These are phyloP conservation scores for Aspergillus carbonarius DNA, from an alignment of 2,329 filamentous ascomycete species.

Conservation along the genomic window DNA sequence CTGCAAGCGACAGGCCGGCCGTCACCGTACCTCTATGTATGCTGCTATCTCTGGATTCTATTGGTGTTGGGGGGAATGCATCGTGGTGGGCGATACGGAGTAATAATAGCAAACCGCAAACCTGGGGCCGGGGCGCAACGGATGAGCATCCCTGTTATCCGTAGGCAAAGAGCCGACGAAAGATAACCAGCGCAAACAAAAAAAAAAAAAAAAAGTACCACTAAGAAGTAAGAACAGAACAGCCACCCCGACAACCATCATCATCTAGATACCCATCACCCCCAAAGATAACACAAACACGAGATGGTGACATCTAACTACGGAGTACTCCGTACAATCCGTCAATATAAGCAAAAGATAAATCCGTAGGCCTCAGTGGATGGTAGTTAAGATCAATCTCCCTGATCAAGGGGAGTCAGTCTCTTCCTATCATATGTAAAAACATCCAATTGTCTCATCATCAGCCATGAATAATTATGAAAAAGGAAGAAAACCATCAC, in stretches of 20 bases:
- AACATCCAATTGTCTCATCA: slow-evolving; percentile 46
- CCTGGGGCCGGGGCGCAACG: neutral
- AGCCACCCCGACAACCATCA: neutral
- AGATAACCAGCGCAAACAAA: neutral
- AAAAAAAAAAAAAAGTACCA: slow-evolving; percentile 4
- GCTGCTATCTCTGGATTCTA: neutral
- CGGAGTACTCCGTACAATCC: too few relatives aligned
- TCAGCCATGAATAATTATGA: slow-evolving; percentile 30
- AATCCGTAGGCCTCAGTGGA: slow-evolving; percentile 40
- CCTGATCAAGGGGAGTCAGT: slow-evolving; percentile 40
- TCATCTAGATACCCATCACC: too few relatives aligned
- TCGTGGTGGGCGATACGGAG: neutral
- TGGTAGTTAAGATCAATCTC: slow-evolving; percentile 43
- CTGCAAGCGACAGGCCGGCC: neutral
- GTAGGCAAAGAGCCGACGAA: neutral
- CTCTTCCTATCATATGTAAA: slow-evolving; percentile 49
- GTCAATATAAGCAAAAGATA: slow-evolving; percentile 11
- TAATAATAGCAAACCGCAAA: neutral
- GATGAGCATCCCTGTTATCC: neutral
- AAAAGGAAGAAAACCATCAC: slow-evolving; percentile 11
- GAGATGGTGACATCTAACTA: too few relatives aligned
- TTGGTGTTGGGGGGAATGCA: neutral
- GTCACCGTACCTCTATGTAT: neutral
- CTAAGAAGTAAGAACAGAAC: neutral
- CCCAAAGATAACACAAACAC: too few relatives aligned